phyloP scores from a whole-genome alignment of 768 basidiomycete genomes.

The Rhizopogon salebrosus region DNA sequence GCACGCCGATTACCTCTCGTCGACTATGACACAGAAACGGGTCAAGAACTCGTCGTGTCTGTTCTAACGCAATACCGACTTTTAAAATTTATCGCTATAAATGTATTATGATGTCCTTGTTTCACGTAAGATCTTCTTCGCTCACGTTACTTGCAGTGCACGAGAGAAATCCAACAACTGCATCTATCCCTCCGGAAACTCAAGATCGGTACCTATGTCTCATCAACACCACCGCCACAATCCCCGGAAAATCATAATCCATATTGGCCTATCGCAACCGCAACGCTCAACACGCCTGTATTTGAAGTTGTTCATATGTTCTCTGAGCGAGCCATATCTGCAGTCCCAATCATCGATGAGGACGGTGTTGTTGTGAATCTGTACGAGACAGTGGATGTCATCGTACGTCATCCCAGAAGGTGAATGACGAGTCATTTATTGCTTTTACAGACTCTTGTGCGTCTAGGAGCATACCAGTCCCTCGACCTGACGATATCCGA shows the following conservation, averaged over 20 bases:
- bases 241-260: constrained; percentile 52
- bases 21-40: constrained; percentile 89
- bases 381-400: constrained; percentile 98
- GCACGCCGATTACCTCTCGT: constrained; percentile 92
- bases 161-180: constrained; percentile 75
- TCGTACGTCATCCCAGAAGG: constrained; percentile 41
- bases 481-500: constrained; percentile 91
- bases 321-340: constrained; percentile 90
- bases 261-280: constrained; percentile 88
- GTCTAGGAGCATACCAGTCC: constrained; percentile 91
- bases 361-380: constrained; percentile 91
- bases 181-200: constrained; percentile 78
- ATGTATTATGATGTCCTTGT: constrained; percentile 46
- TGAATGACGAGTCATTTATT: constrained; percentile 4
- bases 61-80: constrained; percentile 97
- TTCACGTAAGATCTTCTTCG: neutral
- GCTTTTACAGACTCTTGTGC: constrained; percentile 75
- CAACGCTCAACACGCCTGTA: constrained; percentile 85
- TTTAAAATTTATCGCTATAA: constrained; percentile 97
- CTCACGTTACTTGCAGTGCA: constrained; percentile 52
- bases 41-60: constrained; percentile 92
- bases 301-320: constrained; percentile 99
- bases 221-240: constrained; percentile 41
- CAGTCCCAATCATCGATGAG: constrained; percentile 93
- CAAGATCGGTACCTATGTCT: constrained; percentile 91